phyloP scores from a whole-genome alignment of 176 grass and related monocot genomes.

The Zea mays region DNA sequence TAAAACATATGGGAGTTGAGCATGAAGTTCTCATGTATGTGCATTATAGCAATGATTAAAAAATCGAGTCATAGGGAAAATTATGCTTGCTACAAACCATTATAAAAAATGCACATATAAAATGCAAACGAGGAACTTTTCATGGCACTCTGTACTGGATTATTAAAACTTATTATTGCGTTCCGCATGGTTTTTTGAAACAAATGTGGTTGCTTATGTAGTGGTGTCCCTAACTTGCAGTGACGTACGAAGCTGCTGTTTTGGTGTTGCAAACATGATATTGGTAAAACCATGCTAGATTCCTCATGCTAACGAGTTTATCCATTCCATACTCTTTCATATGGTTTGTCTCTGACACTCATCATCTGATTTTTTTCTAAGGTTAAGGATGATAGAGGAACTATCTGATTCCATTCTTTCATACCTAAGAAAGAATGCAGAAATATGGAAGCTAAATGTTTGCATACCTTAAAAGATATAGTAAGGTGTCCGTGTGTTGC shows the following conservation, averaged over 20 bases:
- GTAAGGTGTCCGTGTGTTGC: too few species aligned
- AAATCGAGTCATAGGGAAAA: background rate
- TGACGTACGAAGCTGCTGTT: slow-evolving; percentile 92
- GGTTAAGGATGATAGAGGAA: slow-evolving; percentile 96
- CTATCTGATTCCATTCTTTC: slow-evolving; percentile 90
- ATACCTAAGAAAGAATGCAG: slow-evolving; percentile 56
- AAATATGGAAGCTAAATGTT: background rate
- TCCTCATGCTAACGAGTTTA: slow-evolving; percentile 31
- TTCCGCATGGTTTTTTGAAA: slow-evolving; percentile 22
- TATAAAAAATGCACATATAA: background rate
- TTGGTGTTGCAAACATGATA: slow-evolving; percentile 97
- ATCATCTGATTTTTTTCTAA: slow-evolving; percentile 39
- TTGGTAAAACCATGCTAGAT: slow-evolving; percentile 79
- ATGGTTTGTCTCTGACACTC: slow-evolving; percentile 26
- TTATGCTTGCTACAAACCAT: background rate
- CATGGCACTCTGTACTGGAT: background rate
- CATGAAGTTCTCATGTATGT: background rate
- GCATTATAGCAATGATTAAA: background rate
- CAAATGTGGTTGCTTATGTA: slow-evolving; percentile 41
- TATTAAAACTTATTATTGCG: slow-evolving; percentile 7
- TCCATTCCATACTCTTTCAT: slow-evolving; percentile 23
- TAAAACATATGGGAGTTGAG: background rate
- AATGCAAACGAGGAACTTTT: background rate
- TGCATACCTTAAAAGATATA: too few species aligned
- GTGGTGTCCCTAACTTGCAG: slow-evolving; percentile 59